Base-by-base conservation (phyloP, 306 rosid genomes). In the Mimosa bimucronata region DNA sequence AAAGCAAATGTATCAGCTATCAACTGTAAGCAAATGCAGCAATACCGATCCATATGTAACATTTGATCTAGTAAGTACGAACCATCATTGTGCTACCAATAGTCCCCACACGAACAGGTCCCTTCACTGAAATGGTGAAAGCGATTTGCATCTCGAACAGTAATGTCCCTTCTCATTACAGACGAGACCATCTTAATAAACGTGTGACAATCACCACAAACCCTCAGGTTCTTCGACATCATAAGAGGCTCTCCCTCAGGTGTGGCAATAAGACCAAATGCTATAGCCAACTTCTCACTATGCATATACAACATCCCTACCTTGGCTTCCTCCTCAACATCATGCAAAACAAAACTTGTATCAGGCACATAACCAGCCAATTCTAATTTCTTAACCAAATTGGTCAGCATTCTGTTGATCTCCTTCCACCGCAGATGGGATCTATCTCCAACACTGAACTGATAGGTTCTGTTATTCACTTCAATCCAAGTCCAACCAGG, bases 401-500 rank as follows among this genome's bases (percentile, higher is more conserved):
- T 80, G 64, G 50, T 77, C 69, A 91, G 80, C 91, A 55, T 90
- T 46, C 37, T 85, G 12, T 90, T 84, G 25, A 90, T 89, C 76
- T 88, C 91, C 68, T 80, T 75, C 18, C 95, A 89, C 79, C 52
- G 80, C 10, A 88, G 91, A 87, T 94, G 97, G 16, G 89, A 77
- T 84, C 82, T 89, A 58, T 91, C 93, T 46, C 95, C 91, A 40
- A 86, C 89, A 10, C 86, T 77, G 67, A 94, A 91, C 79, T 89
- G 90, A 82, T 86, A 76, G 34, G 86, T 82, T 78, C 79, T 74
- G 73, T 88, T 81, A 61, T 66, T 85, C 71, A 88, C 89, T 85
- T 94, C 98, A 61, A 90, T 89, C 94, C 94, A 89, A 65, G 95
- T 89, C 91, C 89, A 91, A 38, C 97, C 91, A 5, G 95, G 88